These are phyloP conservation scores for Saccharum officinarum DNA, from an alignment of 176 grass and related monocot species.

Conservation along the genomic window DNA sequence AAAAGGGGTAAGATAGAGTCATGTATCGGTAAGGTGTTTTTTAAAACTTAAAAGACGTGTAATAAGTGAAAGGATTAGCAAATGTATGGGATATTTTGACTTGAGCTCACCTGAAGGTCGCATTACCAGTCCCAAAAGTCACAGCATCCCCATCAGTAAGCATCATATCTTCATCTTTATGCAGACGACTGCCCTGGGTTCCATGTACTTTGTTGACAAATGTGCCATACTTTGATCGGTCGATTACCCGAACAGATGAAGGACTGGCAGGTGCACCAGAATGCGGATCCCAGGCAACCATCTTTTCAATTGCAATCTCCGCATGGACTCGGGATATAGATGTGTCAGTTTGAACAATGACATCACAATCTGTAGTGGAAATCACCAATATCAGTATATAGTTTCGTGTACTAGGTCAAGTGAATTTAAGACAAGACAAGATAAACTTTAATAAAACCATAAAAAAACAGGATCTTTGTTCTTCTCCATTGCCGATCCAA, in stretches of 20 bases:
- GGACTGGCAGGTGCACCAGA: slow-evolving; percentile 41
- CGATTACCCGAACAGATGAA: slow-evolving; percentile 65
- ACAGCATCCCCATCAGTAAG: slow-evolving; percentile 69
- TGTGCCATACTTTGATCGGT: slow-evolving; percentile 85
- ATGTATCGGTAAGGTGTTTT: slow-evolving; percentile 15
- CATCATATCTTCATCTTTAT: slow-evolving; percentile 61
- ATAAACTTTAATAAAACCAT: not conserved
- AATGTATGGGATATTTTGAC: not conserved
- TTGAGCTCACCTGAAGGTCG: slow-evolving; percentile 72
- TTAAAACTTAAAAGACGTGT: not conserved
- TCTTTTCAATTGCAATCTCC: slow-evolving; percentile 73
- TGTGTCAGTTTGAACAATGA: slow-evolving; percentile 81
- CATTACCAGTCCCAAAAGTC: slow-evolving; percentile 80
- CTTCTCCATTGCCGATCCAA: not conserved
- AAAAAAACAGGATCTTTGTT: slow-evolving; percentile 1
- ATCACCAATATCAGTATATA: not conserved
- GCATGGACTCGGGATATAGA: slow-evolving; percentile 88
- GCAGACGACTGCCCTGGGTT: slow-evolving; percentile 50
- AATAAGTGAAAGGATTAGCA: slow-evolving; percentile 13
- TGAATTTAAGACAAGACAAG: not conserved
- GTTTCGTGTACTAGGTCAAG: not conserved
- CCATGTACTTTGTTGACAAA: slow-evolving; percentile 74
- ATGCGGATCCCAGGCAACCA: slow-evolving; percentile 64
- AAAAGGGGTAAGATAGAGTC: not conserved
- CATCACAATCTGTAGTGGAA: slow-evolving; percentile 70